Percentiles rank a stretch among this genome's conserved stretches.
Evolutionary conservation across 1,139 yeast species (phyloP).

Genomic region (Entelexis paramagnoliae): DNA sequence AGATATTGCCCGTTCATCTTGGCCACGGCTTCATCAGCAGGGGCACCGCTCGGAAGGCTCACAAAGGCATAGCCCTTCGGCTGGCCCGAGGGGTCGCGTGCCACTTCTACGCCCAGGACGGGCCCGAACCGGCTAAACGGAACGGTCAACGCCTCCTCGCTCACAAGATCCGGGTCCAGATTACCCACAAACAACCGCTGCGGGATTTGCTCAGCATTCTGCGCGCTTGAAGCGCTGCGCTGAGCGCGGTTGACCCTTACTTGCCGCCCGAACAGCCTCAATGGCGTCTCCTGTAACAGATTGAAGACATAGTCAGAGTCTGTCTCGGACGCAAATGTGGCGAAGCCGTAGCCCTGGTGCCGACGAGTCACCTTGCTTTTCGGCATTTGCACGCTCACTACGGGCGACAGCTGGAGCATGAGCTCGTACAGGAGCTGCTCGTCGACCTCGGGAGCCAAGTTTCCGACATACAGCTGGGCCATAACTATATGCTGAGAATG

Average conservation of each 20-base stretch:
- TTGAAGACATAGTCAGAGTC: conserved; percentile 67
- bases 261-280: conserved; percentile 48
- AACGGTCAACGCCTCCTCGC: conserved; percentile 45
- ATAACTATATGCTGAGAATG: neutral
- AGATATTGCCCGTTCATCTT: conserved; percentile 60
- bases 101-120: conserved; percentile 45
- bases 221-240: conserved; percentile 12
- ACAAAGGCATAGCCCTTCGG: conserved; percentile 60
- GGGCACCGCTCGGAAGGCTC: conserved; percentile 50
- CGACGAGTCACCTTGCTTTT: conserved; percentile 59
- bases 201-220: neutral
- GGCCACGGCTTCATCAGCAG: conserved; percentile 63
- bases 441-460: conserved; percentile 57
- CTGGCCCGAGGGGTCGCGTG: conserved; percentile 43
- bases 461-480: conserved; percentile 57
- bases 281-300: conserved; percentile 50
- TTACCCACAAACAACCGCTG: conserved; percentile 53
- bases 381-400: conserved; percentile 61
- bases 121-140: conserved; percentile 67
- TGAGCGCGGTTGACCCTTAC: conserved; percentile 51
- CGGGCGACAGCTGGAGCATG: conserved; percentile 77
- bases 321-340: conserved; percentile 49
- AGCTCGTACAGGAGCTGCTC: conserved; percentile 55
- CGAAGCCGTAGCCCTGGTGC: conserved; percentile 85
- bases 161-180: conserved; percentile 53